Evolutionary conservation across 225 moss, liverwort and hornwort genomes (phyloP).

Genomic region (Rhytidiadelphus loreus): DNA sequence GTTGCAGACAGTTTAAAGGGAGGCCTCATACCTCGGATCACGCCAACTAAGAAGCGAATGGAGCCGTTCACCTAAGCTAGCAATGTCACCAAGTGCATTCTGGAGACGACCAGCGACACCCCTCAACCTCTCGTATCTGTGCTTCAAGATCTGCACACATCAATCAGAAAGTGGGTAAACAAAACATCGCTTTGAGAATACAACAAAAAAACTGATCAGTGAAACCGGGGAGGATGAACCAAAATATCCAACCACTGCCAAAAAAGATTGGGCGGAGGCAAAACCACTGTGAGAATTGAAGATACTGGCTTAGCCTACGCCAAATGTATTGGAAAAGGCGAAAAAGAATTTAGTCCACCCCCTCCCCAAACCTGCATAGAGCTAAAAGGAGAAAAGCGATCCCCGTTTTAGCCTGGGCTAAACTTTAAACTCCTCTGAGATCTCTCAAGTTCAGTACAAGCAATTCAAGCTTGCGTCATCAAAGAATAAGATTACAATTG

Average conservation of each 20-base stretch:
- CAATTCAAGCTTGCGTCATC: not conserved
- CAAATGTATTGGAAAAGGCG: not conserved
- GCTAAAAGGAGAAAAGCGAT: no score
- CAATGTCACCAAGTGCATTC: conserved; percentile 67
- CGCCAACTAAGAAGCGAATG: conserved; percentile 93
- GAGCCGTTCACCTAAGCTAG: conserved; percentile 77
- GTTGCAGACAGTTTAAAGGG: not conserved
- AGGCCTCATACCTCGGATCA: conserved; percentile 49
- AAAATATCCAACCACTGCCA: not conserved
- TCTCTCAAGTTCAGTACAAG: no score
- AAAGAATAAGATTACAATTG: not conserved
- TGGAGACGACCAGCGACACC: conserved; percentile 84
- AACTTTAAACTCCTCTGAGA: not conserved
- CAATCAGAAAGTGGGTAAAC: not conserved
- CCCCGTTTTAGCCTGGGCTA: no score
- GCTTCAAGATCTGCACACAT: conserved; percentile 49
- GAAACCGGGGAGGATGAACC: not conserved
- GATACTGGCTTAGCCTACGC: not conserved
- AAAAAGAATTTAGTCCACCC: not conserved
- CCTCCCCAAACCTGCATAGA: not conserved
- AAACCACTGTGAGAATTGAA: not conserved
- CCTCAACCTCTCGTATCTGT: conserved; percentile 73
- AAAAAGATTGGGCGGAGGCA: not conserved
- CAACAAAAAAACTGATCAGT: no score
- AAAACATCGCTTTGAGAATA: not conserved